Evolutionary conservation across 177 flowering plant species (phyloP), one percentile per base, ranked within the genome.

Genomic region (Vitis hybrid): DNA sequence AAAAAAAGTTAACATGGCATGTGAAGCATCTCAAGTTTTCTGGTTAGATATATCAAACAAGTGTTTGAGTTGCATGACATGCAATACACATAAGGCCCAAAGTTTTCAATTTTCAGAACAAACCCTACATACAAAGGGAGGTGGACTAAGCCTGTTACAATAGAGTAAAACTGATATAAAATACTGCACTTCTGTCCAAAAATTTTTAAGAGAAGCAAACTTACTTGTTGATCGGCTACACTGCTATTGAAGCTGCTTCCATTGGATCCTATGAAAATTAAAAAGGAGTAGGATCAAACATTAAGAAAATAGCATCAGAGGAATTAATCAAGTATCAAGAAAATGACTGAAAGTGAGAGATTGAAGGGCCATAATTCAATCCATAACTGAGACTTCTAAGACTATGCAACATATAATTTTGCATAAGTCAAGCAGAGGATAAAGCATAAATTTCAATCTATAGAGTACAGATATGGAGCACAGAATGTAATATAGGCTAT

Each of bases 171-270:
- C 4, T 27, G 5, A 35, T 62, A 14, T 15, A 32, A 11, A 40
- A 18, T 14, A 59, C 6, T 13, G 13, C 46, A 57, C 11, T 52
- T 62, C n/a, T 14, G 48, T 30, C 30, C 48, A 35, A 18, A 15
- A 40, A 19, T 5, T 16, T 60, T 16, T 49, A 64, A 64, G 64
- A 66, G 68, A 64, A 71, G 56, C n/a, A 73, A 79, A 83, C 93
- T 66, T 81, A 92, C 98, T 77, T 91, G 85, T 73, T 91, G 88
- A 81, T 88, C 98, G 63, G 97, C 92, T 48, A 94, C 93, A 62
- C 82, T 92, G 84, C 66, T 89, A 78, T 92, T 94, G 81, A 94
- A 94, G 81, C 91, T 94, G 84, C 76, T 87, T 73, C 72, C 74
- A 71, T 87, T 93, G 67, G 92, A 74, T 65, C 81, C 98, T 93